phyloP scores from a whole-genome alignment of 2,329 filamentous ascomycete genomes.

The Fonsecaea monophora region DNA sequence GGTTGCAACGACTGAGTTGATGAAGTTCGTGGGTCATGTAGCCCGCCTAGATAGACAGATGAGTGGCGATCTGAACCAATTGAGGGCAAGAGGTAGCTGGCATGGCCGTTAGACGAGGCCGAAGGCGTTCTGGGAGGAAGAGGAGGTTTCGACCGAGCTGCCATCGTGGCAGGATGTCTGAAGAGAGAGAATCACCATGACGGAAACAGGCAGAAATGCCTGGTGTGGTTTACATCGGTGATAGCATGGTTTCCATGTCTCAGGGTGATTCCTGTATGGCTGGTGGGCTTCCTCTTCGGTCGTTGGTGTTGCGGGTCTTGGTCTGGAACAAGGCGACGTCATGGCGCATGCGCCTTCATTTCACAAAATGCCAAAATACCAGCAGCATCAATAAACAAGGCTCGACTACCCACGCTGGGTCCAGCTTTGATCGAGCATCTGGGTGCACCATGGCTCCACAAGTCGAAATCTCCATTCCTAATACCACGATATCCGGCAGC shows the following conservation, averaged over 20 bases:
- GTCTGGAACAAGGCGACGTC: conserved; percentile 4
- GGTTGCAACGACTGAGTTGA: conserved; percentile 44
- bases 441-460: conserved; percentile 48
- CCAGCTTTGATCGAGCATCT: not conserved
- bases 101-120: not conserved
- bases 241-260: not conserved
- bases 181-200: conserved; percentile 1
- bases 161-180: conserved; percentile 23
- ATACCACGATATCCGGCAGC: conserved; percentile 54
- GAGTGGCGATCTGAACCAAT: conserved; percentile 4
- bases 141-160: conserved; percentile 18
- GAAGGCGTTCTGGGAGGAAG: conserved; percentile 22
- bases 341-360: conserved; percentile 6
- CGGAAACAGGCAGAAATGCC: not conserved
- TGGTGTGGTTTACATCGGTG: not conserved
- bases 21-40: conserved; percentile 39
- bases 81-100: not conserved
- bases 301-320: not conserved
- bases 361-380: not conserved
- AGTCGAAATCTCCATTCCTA: conserved; percentile 58
- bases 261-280: not conserved
- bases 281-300: not conserved
- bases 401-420: not conserved
- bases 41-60: conserved; percentile 37
- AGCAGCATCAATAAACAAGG: conserved; percentile 7